These are phyloP conservation scores for Sclerotinia borealis DNA, from an alignment of 2,329 filamentous ascomycete species.

Conservation along the genomic window DNA sequence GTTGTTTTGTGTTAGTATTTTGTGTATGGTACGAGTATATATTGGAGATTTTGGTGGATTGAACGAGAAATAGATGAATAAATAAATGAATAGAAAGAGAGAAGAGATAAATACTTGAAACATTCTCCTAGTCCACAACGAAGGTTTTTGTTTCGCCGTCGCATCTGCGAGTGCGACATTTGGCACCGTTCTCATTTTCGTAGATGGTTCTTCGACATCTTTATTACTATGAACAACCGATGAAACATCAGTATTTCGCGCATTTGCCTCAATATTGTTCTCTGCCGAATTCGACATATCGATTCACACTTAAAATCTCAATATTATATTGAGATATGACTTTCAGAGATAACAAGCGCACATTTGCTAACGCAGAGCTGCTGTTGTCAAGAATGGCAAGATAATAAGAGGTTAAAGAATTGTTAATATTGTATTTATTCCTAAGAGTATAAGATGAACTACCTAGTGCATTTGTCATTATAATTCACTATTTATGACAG, in stretches of 20 bases:
- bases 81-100: not conserved
- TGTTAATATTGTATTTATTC: too few relatives aligned
- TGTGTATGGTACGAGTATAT: not conserved
- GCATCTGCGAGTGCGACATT: not conserved
- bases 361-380: too few relatives aligned
- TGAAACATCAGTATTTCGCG: too few relatives aligned
- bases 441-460: too few relatives aligned
- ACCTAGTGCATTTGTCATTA: too few relatives aligned
- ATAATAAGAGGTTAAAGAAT: too few relatives aligned
- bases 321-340: too few relatives aligned
- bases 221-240: too few relatives aligned
- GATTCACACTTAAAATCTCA: too few relatives aligned
- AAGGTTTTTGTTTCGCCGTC: constrained; percentile 5
- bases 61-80: not conserved
- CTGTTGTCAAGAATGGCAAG: too few relatives aligned
- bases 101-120: not conserved
- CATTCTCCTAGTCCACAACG: constrained; percentile 4
- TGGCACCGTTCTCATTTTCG: not conserved
- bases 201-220: not conserved
- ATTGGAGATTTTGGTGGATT: not conserved
- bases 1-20: not conserved
- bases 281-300: not conserved
- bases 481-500: too few relatives aligned
- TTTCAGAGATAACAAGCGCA: not conserved
- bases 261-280: too few relatives aligned